Conservation (phyloP, 352 stramenopile species). For the Globisporangium acanthophoron region DNA sequence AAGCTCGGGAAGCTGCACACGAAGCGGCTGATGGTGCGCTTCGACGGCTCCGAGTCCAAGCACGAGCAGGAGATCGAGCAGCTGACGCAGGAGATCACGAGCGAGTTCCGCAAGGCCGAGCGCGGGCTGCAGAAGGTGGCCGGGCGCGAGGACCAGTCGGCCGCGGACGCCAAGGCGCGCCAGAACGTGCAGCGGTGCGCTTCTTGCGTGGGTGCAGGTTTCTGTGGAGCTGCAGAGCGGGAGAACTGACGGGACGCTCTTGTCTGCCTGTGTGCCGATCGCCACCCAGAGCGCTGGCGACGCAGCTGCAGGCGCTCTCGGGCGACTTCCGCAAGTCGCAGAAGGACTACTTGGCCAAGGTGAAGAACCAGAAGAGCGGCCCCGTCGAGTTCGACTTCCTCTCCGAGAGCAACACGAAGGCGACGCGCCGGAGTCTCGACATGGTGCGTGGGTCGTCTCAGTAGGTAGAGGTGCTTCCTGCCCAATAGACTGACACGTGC, state of each 20-base stretch:
- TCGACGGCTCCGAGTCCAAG: conserved; percentile 80
- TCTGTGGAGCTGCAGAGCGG: no score
- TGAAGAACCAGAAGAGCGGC: conserved; percentile 97
- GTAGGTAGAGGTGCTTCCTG: conserved; percentile 9
- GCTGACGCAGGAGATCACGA: conserved; percentile 75
- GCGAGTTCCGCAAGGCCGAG: conserved; percentile 78
- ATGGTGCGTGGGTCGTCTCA: conserved; percentile 27
- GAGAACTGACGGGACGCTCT: no score
- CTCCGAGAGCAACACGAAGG: conserved; percentile 61
- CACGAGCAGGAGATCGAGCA: conserved; percentile 83
- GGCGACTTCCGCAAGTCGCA: conserved; percentile 96
- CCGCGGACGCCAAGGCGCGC: conserved; percentile 75
- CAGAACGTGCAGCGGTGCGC: conserved; percentile 79
- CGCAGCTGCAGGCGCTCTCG: conserved; percentile 96
- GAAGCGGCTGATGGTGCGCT: conserved; percentile 83
- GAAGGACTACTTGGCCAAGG: conserved; percentile 95
- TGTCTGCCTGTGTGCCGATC: no score
- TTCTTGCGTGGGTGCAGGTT: no score
- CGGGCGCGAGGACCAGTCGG: conserved; percentile 64
- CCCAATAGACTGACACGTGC: no score
- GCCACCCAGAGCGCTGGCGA: conserved; percentile 80
- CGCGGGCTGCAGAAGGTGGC: conserved; percentile 70
- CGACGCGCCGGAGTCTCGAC: conserved; percentile 44
- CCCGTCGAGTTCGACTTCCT: conserved; percentile 90
- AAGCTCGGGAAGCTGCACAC: conserved; percentile 81